phyloP scores from a whole-genome alignment of 495 filamentous ascomycete genomes.

The Neurospora sp. region DNA sequence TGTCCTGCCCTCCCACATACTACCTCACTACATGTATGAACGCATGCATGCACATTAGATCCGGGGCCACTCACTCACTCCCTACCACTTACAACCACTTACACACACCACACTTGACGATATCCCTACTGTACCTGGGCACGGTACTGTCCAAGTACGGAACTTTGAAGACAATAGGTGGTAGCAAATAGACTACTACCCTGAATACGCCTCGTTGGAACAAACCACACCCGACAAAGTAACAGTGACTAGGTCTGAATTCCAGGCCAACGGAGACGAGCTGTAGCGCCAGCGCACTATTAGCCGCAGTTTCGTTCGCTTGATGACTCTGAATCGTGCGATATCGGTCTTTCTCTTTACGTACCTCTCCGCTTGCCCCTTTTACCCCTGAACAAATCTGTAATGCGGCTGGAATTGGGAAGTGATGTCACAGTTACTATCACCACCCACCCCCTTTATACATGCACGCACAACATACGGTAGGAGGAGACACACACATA shows the following conservation, averaged over 20 bases:
- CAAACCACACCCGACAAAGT: not conserved
- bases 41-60: not conserved
- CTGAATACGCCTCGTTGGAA: not conserved
- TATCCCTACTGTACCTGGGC: not conserved
- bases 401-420: not conserved
- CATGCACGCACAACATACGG: not conserved
- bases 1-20: not conserved
- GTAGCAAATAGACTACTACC: not conserved
- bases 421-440: not conserved
- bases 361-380: not conserved
- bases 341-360: not conserved
- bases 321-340: not conserved
- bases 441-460: not conserved
- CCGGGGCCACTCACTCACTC: not conserved
- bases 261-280: not conserved
- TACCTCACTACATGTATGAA: not conserved
- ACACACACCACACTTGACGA: not conserved
- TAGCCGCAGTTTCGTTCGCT: not conserved
- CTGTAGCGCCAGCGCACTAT: not conserved
- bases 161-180: not conserved
- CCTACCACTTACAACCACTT: not conserved
- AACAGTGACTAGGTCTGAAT: not conserved
- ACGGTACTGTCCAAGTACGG: not conserved
- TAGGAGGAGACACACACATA: not conserved
- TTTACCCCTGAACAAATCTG: not conserved